Base-by-base conservation (phyloP, 2,329 filamentous ascomycete genomes). In the Oidium heveae region DNA sequence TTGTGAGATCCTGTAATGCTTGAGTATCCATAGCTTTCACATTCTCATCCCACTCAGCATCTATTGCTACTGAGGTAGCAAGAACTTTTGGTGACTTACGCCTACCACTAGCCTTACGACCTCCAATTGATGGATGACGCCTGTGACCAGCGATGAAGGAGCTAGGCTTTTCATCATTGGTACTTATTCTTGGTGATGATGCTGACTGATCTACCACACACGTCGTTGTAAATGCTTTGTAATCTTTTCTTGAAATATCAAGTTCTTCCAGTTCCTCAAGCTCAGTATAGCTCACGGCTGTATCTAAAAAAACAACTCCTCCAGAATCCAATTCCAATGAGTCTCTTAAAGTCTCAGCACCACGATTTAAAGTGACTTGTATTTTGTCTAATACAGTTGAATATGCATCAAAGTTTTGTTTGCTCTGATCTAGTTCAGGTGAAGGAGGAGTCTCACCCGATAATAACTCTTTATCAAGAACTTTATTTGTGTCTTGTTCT, bases 241-340 rank as follows among this genome's bases (percentile, higher is more conserved):
- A 2, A 15, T 51, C 47, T 28, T 34, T 28, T 10, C 10, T 9
- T 9, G 20, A 32, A 22, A 51, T 28, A 10, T 51, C 47, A 32
- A 51, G 7, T 15, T 51, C 47, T 32, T n/a, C 24, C 28, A 33
- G 18, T 20, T 54, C 54, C 6, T 56, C 58, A 43, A 47, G 53
- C 18, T 59, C 58, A 7, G 55, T 57, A 37, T 60, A 59, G 1
- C 59, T 57, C 32, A 59, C 51, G n/a, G 62, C 55, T 10, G 60
- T 59, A 50, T 63, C 62, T 13, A 64, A 55, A 46, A 64, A 64
- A 1, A 62, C 59, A 36, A 63, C 61, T 4, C 62, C 62, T 10
- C 63, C 63, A 49, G 57, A 58, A 7, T 52, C 58, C 16, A 64
- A 54, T 54, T 64, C 63, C 2, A 64, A 54, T 50, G 61, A 63